Base-by-base conservation (phyloP, 371 early-diverging fungal species). In the Batkoa obscura region DNA sequence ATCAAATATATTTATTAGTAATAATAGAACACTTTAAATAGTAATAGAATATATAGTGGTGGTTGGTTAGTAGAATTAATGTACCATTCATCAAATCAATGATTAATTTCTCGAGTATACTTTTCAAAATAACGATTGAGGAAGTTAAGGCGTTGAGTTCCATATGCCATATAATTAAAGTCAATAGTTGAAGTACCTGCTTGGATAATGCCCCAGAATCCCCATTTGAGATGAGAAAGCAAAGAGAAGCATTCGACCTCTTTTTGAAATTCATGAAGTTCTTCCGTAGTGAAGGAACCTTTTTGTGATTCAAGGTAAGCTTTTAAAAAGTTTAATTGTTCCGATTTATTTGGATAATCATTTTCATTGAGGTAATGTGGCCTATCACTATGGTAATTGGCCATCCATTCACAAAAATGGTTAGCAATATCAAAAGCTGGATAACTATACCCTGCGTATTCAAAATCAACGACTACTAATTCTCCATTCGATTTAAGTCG, bases 371-470 rank as follows among this genome's bases (percentile, higher is more conserved):
- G 43, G 1, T 72, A 60, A 0, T 86, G 81, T 5, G 76, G 76
- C 0, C 60, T 42, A 2, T 64, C 58, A 10, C 72, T 64, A 58
- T 83, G 82, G 61, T 89, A 89, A 61, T 89, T 76, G 32, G 84
- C 83, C 68, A 75, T 83, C 86, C 86, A 90, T 55, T 90, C 90
- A 65, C 84, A 84, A 60, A 90, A 90, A 57, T 89, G 90, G 64
- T 90, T 90, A 33, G 82, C 89, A 39, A 90, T 81, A 41, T 90
- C 90, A 43, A 71, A 86, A 3, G 78, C 89, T 4, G 85, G 79
- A 50, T 78, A 76, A 59, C 84, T 89, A 62, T 84, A 86, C 0
- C 91, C 87, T 12, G 88, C 78, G 64, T 90, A 90, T 58, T 90
- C 90, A 62, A 84, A 87, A 56, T 89, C 90, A 30, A 86, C 78